phyloP scores from a whole-genome alignment of 1,139 yeast genomes.

The Diutina ranongensis region DNA sequence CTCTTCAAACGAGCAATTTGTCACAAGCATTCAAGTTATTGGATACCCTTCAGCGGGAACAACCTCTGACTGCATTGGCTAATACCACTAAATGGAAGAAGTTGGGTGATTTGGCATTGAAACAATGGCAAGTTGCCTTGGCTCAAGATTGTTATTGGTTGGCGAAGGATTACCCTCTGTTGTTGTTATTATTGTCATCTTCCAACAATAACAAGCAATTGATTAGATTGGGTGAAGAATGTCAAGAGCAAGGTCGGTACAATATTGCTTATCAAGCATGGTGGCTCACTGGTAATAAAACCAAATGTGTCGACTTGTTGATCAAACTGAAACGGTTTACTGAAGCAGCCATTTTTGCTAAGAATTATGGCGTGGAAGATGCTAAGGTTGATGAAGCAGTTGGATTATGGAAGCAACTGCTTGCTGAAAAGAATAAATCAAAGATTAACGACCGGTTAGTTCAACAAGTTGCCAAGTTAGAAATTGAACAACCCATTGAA shows the following conservation, averaged over 20 bases:
- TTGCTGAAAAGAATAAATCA: conserved; percentile 39
- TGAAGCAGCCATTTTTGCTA: conserved; percentile 77
- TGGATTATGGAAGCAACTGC: conserved; percentile 53
- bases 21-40: conserved; percentile 67
- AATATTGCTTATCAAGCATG: conserved; percentile 88
- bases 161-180: conserved; percentile 74
- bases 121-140: conserved; percentile 65
- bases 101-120: conserved; percentile 78
- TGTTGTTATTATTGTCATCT: conserved; percentile 74
- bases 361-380: conserved; percentile 54
- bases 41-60: conserved; percentile 39
- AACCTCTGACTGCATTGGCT: conserved; percentile 22
- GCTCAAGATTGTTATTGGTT: conserved; percentile 75
- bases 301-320: conserved; percentile 55
- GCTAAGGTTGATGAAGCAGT: conserved; percentile 34
- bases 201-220: conserved; percentile 59
- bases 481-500: conserved; percentile 6
- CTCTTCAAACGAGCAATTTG: conserved; percentile 62
- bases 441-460: conserved; percentile 51
- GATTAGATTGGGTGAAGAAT: conserved; percentile 47
- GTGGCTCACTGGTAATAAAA: conserved; percentile 74
- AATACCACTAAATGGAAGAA: conserved; percentile 67
- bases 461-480: conserved; percentile 22
- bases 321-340: conserved; percentile 59
- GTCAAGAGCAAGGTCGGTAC: conserved; percentile 63